Evolutionary conservation across 2,329 filamentous ascomycete species (phyloP).

Genomic region (Colletotrichum sp.): DNA sequence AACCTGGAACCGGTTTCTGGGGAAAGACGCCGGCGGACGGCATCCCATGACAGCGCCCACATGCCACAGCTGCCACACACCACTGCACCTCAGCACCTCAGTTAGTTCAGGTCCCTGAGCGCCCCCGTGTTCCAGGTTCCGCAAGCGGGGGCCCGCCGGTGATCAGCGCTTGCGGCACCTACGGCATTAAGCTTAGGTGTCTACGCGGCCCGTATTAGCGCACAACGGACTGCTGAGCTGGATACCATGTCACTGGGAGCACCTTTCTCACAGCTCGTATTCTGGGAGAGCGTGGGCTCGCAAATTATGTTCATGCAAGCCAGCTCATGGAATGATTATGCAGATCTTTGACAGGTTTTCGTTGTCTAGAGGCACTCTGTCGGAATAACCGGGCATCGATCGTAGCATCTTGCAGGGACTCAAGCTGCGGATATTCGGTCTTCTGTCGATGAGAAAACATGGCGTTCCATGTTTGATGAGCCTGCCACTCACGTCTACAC

Average conservation of each 20-base stretch:
- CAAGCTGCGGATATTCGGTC: background rate
- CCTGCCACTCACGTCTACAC: background rate
- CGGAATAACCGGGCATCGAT: background rate
- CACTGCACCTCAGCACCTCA: background rate
- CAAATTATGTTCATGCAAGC: background rate
- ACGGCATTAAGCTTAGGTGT: background rate
- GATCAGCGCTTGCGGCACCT: background rate
- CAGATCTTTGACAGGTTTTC: background rate
- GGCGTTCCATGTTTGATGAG: background rate
- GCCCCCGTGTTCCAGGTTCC: conserved; percentile 5
- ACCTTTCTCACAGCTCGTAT: background rate
- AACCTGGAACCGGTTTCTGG: background rate
- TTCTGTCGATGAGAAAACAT: background rate
- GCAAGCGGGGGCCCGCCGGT: background rate
- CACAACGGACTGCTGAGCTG: background rate
- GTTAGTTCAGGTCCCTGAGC: background rate
- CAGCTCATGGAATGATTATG: background rate
- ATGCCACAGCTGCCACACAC: conserved; percentile 3
- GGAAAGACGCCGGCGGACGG: background rate
- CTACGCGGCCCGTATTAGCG: background rate
- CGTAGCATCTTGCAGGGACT: background rate
- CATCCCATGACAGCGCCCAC: background rate
- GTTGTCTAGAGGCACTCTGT: background rate
- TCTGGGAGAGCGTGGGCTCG: background rate
- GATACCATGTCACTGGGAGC: background rate